Evolutionary conservation across 2,329 filamentous ascomycete species (phyloP), one percentile per base, ranked within the genome.

Genomic region (Myotisia sp.): DNA sequence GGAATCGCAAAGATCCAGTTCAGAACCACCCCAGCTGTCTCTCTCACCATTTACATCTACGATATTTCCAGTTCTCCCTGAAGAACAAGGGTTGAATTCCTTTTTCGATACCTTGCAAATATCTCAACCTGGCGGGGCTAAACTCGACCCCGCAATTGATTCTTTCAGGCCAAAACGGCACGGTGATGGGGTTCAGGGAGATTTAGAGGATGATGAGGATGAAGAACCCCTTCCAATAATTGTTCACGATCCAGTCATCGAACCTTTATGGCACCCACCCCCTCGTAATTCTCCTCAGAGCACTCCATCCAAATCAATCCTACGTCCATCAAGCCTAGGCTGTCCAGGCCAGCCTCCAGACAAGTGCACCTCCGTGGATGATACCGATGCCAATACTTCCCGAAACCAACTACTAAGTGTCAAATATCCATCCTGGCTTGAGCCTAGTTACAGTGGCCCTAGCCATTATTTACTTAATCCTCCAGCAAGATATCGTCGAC

Each of bases 301-400:
- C 8, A 14, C 8, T 14, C 27, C 27, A 3, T 8, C 10, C 8
- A 29, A 29, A 29, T 29, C 27, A 8, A 29, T 29, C 14, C 27
- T 29, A 8, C 10, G 14, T 12, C 8, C 22, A 12, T 24, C 22
- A 24, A 8, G 12, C 8, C 8, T 12, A 3, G 22, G 12, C 12
- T 29, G 9, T 13, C 8, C 10, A 2, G 13, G 8, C 10, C 27
- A 29, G 14, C 8, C 8, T 8, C 27, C 13, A 8, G 8, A n/a
- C 14, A 13, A 29, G 8, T 13, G 14, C 27, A 29, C 27, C 10
- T 9, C 27, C 14, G 10, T 13, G 13, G 8, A 9, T 8, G 27
- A 29, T 29, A 29, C 27, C 13, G 10, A 8, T 8, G 27, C 27
- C 27, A 29, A 29, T 14, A 29, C 27, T 9, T 29, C 27, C 8